A percentile compares a stretch with the other conserved stretches of the same genome.
Evolutionary conservation across 2,329 filamentous ascomycete species (phyloP).

Genomic region (Venturiaceae sp.): DNA sequence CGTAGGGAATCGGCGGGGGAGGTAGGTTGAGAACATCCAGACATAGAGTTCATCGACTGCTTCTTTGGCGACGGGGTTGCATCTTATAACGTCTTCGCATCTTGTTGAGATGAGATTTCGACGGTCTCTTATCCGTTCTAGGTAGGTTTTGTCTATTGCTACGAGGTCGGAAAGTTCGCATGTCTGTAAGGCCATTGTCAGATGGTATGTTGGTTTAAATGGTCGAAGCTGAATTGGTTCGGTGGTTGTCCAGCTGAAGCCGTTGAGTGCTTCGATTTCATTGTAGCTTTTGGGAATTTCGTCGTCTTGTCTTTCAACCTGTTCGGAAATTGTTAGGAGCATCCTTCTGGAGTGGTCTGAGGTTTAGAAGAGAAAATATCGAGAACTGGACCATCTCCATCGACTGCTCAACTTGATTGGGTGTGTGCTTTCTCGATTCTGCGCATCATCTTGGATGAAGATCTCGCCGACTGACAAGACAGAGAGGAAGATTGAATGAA

Average conservation of each 20-base stretch:
- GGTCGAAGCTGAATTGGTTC: slow-evolving; percentile 45
- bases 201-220: slow-evolving; percentile 51
- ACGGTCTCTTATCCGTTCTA: slow-evolving; percentile 40
- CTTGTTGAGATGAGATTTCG: slow-evolving; percentile 35
- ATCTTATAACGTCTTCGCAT: slow-evolving; percentile 27
- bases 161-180: slow-evolving; percentile 45
- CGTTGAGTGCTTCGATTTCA: slow-evolving; percentile 33
- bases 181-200: slow-evolving; percentile 52
- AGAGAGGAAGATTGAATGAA: too few relatives aligned
- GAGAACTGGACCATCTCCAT: too few relatives aligned
- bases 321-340: not conserved
- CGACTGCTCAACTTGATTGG: too few relatives aligned
- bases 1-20: slow-evolving; percentile 46
- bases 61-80: slow-evolving; percentile 25
- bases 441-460: too few relatives aligned
- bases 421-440: too few relatives aligned
- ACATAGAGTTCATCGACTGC: slow-evolving; percentile 48
- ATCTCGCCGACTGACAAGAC: too few relatives aligned
- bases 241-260: slow-evolving; percentile 41
- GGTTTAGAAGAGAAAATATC: not conserved
- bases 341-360: not conserved
- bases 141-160: slow-evolving; percentile 50
- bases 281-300: slow-evolving; percentile 21
- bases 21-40: slow-evolving; percentile 44
- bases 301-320: not conserved